Conservation (phyloP, 2,329 filamentous ascomycete species). For the Botrytis fragariae region DNA sequence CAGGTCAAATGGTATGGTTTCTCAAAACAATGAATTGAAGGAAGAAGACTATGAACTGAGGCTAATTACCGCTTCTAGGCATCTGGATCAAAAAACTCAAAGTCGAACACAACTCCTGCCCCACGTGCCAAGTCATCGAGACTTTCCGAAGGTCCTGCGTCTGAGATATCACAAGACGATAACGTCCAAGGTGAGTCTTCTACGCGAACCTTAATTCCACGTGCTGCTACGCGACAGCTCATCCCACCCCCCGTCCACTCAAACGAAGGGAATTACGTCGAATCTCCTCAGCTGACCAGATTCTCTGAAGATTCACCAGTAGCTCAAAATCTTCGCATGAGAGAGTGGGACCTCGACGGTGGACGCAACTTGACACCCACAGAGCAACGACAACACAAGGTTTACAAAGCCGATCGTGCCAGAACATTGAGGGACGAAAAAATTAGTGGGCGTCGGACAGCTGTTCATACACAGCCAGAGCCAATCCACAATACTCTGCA, state of each 20-base stretch:
- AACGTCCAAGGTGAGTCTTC: neutral
- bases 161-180: neutral
- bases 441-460: neutral
- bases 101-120: neutral
- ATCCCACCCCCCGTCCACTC: neutral
- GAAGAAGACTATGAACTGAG: neutral
- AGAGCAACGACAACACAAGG: neutral
- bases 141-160: neutral
- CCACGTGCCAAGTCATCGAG: neutral
- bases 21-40: too few species aligned
- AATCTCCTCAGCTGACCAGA: neutral
- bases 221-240: neutral
- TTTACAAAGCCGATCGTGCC: too few species aligned
- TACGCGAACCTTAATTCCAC: neutral
- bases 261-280: neutral
- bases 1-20: neutral
- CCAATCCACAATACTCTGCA: neutral
- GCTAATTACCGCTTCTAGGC: neutral
- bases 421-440: neutral
- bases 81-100: neutral
- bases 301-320: neutral
- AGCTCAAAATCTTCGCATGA: neutral
- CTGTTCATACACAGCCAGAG: neutral
- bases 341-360: neutral
- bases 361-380: neutral